These are phyloP conservation scores for Parachaetomium inaequale DNA, from an alignment of 495 filamentous ascomycete genomes.

Conservation along the genomic window DNA sequence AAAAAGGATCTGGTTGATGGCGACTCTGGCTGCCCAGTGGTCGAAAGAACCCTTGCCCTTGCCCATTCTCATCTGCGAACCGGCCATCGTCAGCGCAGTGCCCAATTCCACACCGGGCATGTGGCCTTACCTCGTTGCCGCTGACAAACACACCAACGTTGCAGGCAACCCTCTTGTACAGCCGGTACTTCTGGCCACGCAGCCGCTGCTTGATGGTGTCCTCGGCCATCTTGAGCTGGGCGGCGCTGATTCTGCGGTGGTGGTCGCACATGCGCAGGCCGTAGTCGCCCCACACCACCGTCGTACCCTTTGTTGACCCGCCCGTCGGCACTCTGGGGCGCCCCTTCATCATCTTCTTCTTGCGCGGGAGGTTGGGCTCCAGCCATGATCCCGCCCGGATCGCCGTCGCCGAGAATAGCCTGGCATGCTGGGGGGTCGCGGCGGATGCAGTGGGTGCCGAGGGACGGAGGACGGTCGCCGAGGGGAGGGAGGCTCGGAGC, in stretches of 20 bases:
- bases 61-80: constrained; percentile 75
- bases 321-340: constrained; percentile 83
- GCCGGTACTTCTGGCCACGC: constrained; percentile 83
- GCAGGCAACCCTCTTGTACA: constrained; percentile 86
- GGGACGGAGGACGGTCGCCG: constrained; percentile 18
- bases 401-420: constrained; percentile 73
- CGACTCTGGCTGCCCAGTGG: constrained; percentile 86
- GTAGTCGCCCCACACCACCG: constrained; percentile 94
- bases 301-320: constrained; percentile 86
- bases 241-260: constrained; percentile 83
- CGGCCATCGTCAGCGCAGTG: constrained; percentile 21
- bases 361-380: constrained; percentile 67
- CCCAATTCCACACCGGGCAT: not conserved
- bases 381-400: constrained; percentile 67
- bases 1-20: constrained; percentile 83
- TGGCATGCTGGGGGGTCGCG: constrained; percentile 36
- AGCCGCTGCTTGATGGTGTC: constrained; percentile 86
- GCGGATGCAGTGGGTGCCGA: constrained; percentile 12
- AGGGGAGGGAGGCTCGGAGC: constrained; percentile 32
- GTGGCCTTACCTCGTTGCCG: constrained; percentile 72
- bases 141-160: constrained; percentile 93
- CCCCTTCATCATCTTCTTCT: constrained; percentile 84
- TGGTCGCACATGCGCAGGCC: constrained; percentile 92
- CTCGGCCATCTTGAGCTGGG: constrained; percentile 81
- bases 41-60: constrained; percentile 98